Percentiles rank a stretch among this genome's conserved stretches.
phyloP scores from a whole-genome alignment of 108 stramenopile genomes.

The Cyclotella baltica region DNA sequence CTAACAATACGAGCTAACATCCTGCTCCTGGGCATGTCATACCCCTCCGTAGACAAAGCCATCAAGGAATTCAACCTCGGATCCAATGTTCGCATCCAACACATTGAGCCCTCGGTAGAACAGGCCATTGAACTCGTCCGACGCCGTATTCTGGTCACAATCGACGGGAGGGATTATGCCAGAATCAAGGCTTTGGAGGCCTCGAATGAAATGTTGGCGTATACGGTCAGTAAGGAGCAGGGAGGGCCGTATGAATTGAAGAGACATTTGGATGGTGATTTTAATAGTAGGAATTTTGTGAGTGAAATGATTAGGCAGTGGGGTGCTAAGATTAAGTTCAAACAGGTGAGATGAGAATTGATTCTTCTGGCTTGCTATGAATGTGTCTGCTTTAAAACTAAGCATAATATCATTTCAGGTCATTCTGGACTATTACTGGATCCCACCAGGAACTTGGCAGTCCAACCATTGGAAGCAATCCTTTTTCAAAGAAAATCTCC shows the following conservation, averaged over 20 bases:
- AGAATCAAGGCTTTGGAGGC: slow-evolving; percentile 74
- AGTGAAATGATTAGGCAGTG: slow-evolving; percentile 52
- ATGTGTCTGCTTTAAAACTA: not conserved
- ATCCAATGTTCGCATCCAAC: slow-evolving; percentile 32
- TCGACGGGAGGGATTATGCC: slow-evolving; percentile 84
- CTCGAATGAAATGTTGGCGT: slow-evolving; percentile 60
- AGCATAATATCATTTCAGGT: slow-evolving; percentile 40
- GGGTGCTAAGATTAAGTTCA: slow-evolving; percentile 57
- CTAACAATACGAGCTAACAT: slow-evolving; percentile 64
- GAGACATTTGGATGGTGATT: slow-evolving; percentile 74
- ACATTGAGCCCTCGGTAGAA: slow-evolving; percentile 57
- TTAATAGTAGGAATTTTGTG: slow-evolving; percentile 64
- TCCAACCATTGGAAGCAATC: slow-evolving; percentile 66
- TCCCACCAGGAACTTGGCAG: slow-evolving; percentile 68
- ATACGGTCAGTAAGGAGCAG: slow-evolving; percentile 76
- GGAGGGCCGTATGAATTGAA: slow-evolving; percentile 55
- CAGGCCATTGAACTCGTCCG: slow-evolving; percentile 69
- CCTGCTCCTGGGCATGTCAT: slow-evolving; percentile 79
- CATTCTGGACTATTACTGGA: slow-evolving; percentile 87
- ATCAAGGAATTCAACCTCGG: slow-evolving; percentile 47
- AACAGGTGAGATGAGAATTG: slow-evolving; percentile 39
- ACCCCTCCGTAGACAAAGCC: slow-evolving; percentile 61
- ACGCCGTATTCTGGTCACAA: slow-evolving; percentile 67
- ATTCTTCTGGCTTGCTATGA: not conserved
- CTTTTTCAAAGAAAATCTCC: slow-evolving; percentile 74